A percentile compares a stretch with the other conserved stretches of the same genome.
Evolutionary conservation across 2,329 filamentous ascomycete genomes (phyloP).

Genomic region (Leptographium radiaticola): DNA sequence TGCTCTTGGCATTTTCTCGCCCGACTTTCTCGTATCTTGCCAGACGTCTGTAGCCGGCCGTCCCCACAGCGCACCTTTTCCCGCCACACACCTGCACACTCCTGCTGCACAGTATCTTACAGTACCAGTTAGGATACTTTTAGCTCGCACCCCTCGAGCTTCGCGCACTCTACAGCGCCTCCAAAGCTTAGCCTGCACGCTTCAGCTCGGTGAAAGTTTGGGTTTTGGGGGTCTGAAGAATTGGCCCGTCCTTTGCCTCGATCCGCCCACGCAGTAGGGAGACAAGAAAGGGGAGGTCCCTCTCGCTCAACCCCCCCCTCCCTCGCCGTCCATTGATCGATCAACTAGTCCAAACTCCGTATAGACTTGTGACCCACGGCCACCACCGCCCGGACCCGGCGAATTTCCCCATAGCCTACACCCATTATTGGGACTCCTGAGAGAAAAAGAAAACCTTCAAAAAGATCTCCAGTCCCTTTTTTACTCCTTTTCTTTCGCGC

Average conservation of each 20-base stretch:
- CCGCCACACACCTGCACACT: background rate
- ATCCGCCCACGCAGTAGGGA: background rate
- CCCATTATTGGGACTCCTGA: slow-evolving; percentile 9
- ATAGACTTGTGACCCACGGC: slow-evolving; percentile 8
- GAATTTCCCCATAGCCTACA: slow-evolving; percentile 11
- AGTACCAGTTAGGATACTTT: background rate
- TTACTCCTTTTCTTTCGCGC: slow-evolving; percentile 2
- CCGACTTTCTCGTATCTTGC: background rate
- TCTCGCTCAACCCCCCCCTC: background rate
- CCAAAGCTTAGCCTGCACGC: background rate
- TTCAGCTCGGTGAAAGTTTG: background rate
- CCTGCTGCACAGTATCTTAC: background rate
- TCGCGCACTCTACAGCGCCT: background rate
- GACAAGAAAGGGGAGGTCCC: background rate
- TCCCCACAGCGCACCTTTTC: slow-evolving; percentile 1
- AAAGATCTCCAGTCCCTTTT: slow-evolving; percentile 4
- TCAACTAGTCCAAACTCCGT: slow-evolving; percentile 12
- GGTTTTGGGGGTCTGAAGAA: background rate
- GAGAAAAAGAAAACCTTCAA: slow-evolving; percentile 6
- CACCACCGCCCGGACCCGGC: slow-evolving; percentile 10
- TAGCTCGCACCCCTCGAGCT: background rate
- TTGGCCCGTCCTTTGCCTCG: background rate
- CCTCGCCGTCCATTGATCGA: slow-evolving; percentile 9
- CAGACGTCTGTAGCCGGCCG: background rate
- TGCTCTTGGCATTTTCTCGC: background rate